Base-by-base conservation (phyloP, 257 asterid species). In the Scutellaria minor region DNA sequence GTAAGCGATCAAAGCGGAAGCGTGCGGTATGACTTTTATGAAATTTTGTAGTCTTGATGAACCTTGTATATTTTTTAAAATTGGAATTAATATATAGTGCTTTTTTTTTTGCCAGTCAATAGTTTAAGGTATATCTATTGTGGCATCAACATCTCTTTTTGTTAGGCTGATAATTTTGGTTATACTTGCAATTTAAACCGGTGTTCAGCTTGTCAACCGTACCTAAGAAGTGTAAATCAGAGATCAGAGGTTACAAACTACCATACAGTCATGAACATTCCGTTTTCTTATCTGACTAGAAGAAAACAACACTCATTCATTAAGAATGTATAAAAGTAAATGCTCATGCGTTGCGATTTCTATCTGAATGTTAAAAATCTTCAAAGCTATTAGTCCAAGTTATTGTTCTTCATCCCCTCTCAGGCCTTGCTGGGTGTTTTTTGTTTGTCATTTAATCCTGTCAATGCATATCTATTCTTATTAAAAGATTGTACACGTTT, bases 1-100 rank as follows among this genome's bases (percentile, higher is more conserved):
- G 96, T 80, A 93, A 93, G 82, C 81, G 98, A 58, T 88, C 98
- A 67, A 93, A 88, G 85, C 71, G 86, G 77, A 90, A 90, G 93
- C 95, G 98, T 53, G 79, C 90, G 70, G 97, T 88, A 80, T 93
- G 92, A 90, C 71, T 78, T 58, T 60, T 44, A 72, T 64, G 59
- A 72, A 66, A 56, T 83, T 88, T 75, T 83, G 85, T 82, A 84
- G 86, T 75, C 64, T 13, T 50, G 24, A 67, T 54, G 80, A 74
- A 81, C 22, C 63, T 48, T 84, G 85, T 86, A 86, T 84, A 83
- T 82, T 84, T 82, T 65, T 57, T 73, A 68, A 73, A 71, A 46
- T 64, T 73, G 69, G 81, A 78, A 81, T 84, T 71, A 59, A 72
- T 68, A 81, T 82, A 78, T 77, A 83, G 88, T 68, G 84, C 70